phyloP scores from a whole-genome alignment of 148 eudicot species.

The Rhododendron mucronatum region DNA sequence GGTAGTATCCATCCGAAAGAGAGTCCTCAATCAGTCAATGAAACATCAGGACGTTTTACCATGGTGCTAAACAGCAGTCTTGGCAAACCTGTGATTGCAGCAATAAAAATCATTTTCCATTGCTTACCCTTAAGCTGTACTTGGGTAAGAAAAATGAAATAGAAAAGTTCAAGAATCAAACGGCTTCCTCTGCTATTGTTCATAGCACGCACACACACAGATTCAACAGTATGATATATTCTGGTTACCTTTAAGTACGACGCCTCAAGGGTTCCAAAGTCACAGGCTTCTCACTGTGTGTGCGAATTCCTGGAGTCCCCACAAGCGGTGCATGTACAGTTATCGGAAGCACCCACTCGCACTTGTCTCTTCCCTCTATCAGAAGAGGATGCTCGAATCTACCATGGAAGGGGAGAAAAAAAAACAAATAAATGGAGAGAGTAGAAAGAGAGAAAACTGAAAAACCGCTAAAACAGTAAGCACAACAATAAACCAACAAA shows the following conservation, averaged over 20 bases:
- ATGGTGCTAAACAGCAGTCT: neutral
- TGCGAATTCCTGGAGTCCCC: conserved; percentile 44
- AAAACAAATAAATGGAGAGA: neutral
- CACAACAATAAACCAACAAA: too few relatives aligned
- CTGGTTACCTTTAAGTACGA: conserved; percentile 38
- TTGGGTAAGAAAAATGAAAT: neutral
- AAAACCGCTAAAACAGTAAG: too few relatives aligned
- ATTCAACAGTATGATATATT: neutral
- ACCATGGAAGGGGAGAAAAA: neutral
- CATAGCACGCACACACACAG: neutral
- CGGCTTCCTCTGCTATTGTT: neutral
- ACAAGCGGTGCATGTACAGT: conserved; percentile 86
- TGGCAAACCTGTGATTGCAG: neutral
- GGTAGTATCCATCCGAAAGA: neutral
- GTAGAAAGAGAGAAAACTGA: neutral
- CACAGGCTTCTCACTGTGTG: conserved; percentile 44
- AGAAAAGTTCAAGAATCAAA: neutral
- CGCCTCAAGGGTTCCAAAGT: conserved; percentile 69
- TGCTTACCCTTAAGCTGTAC: neutral
- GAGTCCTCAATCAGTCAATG: neutral
- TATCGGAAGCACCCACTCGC: conserved; percentile 94
- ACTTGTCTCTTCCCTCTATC: conserved; percentile 87
- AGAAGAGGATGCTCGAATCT: conserved; percentile 96
- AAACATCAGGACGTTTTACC: neutral
- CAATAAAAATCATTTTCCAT: neutral